phyloP scores from a whole-genome alignment of 2,329 filamentous ascomycete genomes.

The Nigrospora osmanthi region DNA sequence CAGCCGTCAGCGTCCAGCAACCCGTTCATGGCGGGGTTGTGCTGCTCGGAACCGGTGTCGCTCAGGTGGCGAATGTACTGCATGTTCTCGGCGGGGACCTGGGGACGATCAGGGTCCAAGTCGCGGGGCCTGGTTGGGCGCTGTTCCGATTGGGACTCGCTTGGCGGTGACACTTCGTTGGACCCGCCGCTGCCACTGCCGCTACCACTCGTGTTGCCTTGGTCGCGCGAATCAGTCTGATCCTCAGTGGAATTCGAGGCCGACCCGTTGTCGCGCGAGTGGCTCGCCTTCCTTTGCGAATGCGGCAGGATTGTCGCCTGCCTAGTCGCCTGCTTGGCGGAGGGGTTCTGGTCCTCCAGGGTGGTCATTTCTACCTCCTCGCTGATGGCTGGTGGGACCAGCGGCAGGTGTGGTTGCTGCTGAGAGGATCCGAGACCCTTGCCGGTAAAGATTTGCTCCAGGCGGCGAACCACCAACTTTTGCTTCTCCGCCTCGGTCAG shows the following conservation, averaged over 20 bases:
- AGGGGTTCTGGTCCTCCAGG: constrained; percentile 17
- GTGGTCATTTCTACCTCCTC: constrained; percentile 20
- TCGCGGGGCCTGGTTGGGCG: constrained; percentile 70
- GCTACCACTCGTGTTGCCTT: constrained; percentile 16
- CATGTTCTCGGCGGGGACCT: constrained; percentile 70
- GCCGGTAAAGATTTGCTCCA: constrained; percentile 79
- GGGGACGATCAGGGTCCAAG: constrained; percentile 69
- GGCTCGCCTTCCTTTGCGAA: constrained; percentile 27
- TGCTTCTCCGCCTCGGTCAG: constrained; percentile 71
- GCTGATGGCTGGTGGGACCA: constrained; percentile 15
- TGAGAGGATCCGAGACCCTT: constrained; percentile 36
- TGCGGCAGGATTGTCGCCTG: constrained; percentile 40
- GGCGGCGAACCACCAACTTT: constrained; percentile 63
- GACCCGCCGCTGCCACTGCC: constrained; percentile 24
- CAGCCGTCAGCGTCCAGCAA: constrained; percentile 63
- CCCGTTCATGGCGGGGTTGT: constrained; percentile 38
- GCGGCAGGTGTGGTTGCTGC: constrained; percentile 21
- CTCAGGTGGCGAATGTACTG: constrained; percentile 71
- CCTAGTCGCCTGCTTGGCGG: constrained; percentile 29
- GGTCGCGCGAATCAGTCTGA: constrained; percentile 32
- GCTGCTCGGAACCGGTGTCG: constrained; percentile 45
- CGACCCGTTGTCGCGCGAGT: constrained; percentile 35
- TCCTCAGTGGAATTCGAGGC: constrained; percentile 40
- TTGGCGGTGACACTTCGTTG: constrained; percentile 26
- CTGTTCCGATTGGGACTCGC: constrained; percentile 48